These are phyloP conservation scores for Geranium brycei DNA, from an alignment of 345 rosid species.

Conservation along the genomic window DNA sequence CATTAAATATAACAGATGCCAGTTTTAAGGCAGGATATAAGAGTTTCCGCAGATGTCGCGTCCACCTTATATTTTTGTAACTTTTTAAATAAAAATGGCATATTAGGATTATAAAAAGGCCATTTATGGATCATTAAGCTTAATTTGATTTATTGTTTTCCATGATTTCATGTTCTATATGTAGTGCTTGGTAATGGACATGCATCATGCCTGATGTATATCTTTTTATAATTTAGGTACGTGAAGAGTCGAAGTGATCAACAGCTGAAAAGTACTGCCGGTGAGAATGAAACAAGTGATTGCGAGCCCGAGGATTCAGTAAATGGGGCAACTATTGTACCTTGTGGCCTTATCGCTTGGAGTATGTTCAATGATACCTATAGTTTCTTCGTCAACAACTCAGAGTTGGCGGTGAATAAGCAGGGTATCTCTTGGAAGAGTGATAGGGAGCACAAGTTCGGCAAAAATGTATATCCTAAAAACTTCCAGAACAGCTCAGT, in stretches of 20 bases:
- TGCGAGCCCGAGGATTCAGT: slow-evolving; percentile 61
- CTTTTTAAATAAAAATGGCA: too few species aligned
- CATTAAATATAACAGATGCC: too few species aligned
- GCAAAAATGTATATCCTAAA: slow-evolving; percentile 59
- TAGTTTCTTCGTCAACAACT: slow-evolving; percentile 32
- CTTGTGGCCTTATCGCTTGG: slow-evolving; percentile 99
- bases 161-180: background rate
- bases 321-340: slow-evolving; percentile 43
- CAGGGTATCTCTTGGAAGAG: slow-evolving; percentile 83
- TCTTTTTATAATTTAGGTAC: slow-evolving; percentile 41
- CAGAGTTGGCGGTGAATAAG: slow-evolving; percentile 44
- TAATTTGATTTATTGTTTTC: background rate
- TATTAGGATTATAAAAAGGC: too few species aligned
- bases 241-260: slow-evolving; percentile 85
- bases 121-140: background rate
- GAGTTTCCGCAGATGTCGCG: too few species aligned
- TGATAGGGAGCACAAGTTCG: slow-evolving; percentile 84
- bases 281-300: slow-evolving; percentile 22
- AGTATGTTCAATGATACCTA: slow-evolving; percentile 94
- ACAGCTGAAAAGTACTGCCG: slow-evolving; percentile 35
- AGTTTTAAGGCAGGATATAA: too few species aligned
- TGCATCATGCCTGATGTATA: background rate
- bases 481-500: slow-evolving; percentile 65
- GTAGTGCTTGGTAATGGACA: background rate
- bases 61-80: too few species aligned